phyloP scores from a whole-genome alignment of 164 flowering plant genomes.

The Cinnamomum chago region DNA sequence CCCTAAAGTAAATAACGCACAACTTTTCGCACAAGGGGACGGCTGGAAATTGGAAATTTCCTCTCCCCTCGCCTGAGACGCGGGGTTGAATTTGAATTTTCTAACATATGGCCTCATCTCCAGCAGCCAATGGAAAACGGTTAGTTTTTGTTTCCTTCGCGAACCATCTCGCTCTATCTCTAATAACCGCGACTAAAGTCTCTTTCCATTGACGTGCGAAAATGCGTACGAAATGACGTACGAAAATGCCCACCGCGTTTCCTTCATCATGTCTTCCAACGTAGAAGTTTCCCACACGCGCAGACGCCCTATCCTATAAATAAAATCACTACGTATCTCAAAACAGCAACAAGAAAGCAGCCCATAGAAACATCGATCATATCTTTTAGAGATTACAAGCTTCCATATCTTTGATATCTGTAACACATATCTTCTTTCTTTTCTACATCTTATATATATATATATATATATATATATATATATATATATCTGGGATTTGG shows the following conservation, averaged over 20 bases:
- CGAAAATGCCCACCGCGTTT: background rate
- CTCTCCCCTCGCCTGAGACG: background rate
- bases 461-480: too few relatives aligned
- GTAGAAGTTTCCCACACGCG: background rate
- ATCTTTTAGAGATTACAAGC: too few relatives aligned
- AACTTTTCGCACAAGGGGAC: too few relatives aligned
- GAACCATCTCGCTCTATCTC: background rate
- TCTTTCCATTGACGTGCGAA: background rate
- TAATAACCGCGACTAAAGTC: background rate
- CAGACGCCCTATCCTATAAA: background rate
- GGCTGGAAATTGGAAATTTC: too few relatives aligned
- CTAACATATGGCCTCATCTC: background rate
- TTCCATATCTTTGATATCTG: too few relatives aligned
- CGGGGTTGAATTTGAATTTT: background rate
- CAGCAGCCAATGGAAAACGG: background rate
- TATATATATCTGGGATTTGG: too few relatives aligned
- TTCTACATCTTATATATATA: too few relatives aligned
- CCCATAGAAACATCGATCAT: too few relatives aligned
- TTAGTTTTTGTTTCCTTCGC: background rate
- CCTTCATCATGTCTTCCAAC: background rate
- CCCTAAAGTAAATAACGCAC: too few relatives aligned
- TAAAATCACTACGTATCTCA: background rate
- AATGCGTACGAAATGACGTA: too few relatives aligned
- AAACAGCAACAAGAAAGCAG: too few relatives aligned
- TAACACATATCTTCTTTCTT: too few relatives aligned